A percentile compares a stretch with the other conserved stretches of the same genome.
These are phyloP conservation scores for Colletotrichum destructivum DNA, from an alignment of 2,329 filamentous ascomycete species.

Conservation along the genomic window DNA sequence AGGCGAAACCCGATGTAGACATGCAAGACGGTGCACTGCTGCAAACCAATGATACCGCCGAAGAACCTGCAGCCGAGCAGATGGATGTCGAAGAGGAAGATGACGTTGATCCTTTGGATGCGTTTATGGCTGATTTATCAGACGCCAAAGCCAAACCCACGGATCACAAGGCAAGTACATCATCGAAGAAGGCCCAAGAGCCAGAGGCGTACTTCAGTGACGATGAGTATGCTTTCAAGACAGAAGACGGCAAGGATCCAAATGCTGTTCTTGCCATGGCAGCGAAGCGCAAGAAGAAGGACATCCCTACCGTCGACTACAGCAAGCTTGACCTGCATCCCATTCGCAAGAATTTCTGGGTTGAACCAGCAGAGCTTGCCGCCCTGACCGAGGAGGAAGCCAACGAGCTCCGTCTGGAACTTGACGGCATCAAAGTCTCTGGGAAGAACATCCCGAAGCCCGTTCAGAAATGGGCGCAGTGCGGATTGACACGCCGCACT, in stretches of 20 bases:
- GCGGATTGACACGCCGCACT: conserved; percentile 88
- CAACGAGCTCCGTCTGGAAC: conserved; percentile 83
- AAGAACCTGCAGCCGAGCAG: conserved; percentile 51
- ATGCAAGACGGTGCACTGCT: conserved; percentile 40
- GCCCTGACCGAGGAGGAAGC: conserved; percentile 90
- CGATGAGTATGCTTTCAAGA: conserved; percentile 76
- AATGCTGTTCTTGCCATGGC: conserved; percentile 68
- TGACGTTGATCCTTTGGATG: conserved; percentile 91
- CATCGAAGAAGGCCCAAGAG: conserved; percentile 72
- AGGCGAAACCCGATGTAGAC: conserved; percentile 52
- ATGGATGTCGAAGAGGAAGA: conserved; percentile 72
- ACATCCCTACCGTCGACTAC: conserved; percentile 91
- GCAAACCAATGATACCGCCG: conserved; percentile 46
- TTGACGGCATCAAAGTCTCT: conserved; percentile 95
- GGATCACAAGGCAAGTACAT: conserved; percentile 45
- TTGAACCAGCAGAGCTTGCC: conserved; percentile 86
- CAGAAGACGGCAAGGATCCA: conserved; percentile 63
- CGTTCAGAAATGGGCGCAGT: conserved; percentile 97
- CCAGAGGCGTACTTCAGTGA: conserved; percentile 92
- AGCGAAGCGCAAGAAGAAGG: conserved; percentile 89
- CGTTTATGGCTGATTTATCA: conserved; percentile 88
- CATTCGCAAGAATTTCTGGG: conserved; percentile 96
- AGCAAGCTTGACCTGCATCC: conserved; percentile 86
- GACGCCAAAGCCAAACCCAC: conserved; percentile 53
- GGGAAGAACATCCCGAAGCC: conserved; percentile 92